Percentiles rank a stretch among this genome's conserved stretches.
These are phyloP conservation scores for Dipodascus albidus DNA, from an alignment of 805 yeast species.

Conservation along the genomic window DNA sequence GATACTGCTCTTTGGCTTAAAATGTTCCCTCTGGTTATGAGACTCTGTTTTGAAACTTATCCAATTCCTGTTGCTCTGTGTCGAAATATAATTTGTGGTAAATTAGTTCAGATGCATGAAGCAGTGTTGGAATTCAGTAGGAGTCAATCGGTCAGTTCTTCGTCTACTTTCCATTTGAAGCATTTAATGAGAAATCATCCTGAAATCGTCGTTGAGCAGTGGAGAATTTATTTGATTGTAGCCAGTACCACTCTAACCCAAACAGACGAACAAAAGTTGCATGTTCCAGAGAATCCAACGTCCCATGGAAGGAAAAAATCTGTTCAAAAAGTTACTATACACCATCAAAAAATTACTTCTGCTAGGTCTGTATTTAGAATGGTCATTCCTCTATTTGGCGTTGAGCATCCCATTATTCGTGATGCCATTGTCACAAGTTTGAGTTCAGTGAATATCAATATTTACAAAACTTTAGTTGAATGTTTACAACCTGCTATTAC, in stretches of 20 bases:
- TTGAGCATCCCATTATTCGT: slow-evolving; percentile 55
- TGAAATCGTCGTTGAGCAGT: slow-evolving; percentile 67
- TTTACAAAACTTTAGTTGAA: slow-evolving; percentile 71
- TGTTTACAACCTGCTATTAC: slow-evolving; percentile 51
- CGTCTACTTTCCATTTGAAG: slow-evolving; percentile 12
- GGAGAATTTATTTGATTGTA: slow-evolving; percentile 80
- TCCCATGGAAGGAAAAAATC: slow-evolving; percentile 63
- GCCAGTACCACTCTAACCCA: slow-evolving; percentile 88
- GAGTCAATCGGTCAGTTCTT: slow-evolving; percentile 5
- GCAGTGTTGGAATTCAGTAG: slow-evolving; percentile 21
- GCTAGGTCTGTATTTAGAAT: slow-evolving; percentile 81
- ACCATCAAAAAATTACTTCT: slow-evolving; percentile 85
- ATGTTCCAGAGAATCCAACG: slow-evolving; percentile 35
- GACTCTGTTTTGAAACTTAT: slow-evolving; percentile 61
- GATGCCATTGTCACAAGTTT: slow-evolving; percentile 87
- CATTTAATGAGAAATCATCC: slow-evolving; percentile 38
- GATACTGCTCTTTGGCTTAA: slow-evolving; percentile 96
- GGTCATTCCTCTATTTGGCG: slow-evolving; percentile 70
- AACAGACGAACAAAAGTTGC: slow-evolving; percentile 74
- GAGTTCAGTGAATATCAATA: slow-evolving; percentile 82
- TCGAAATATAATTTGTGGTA: slow-evolving; percentile 78
- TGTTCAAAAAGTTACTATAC: slow-evolving; percentile 68
- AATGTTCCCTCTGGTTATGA: slow-evolving; percentile 65
- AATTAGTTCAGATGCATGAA: slow-evolving; percentile 65
- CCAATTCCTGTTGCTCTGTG: slow-evolving; percentile 93